Evolutionary conservation across 2,329 filamentous ascomycete genomes (phyloP).

Genomic region (Scytalidium sp.): DNA sequence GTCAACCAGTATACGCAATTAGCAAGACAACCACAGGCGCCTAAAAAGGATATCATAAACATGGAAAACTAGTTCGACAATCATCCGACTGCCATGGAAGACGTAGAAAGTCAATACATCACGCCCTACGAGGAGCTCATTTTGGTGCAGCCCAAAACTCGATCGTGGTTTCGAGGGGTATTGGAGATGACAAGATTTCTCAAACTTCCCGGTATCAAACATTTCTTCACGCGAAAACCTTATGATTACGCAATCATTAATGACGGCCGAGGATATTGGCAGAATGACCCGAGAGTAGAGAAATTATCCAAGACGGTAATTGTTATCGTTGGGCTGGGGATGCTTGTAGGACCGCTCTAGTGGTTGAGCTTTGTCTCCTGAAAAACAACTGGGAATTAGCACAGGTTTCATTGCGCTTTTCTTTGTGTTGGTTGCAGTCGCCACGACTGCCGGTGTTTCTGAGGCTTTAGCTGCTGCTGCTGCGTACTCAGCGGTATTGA

Average conservation of each 20-base stretch:
- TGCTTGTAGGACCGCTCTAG: constrained; percentile 11
- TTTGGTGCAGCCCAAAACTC: not conserved
- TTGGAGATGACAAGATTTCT: not conserved
- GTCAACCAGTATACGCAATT: too few species aligned
- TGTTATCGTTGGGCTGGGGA: constrained; percentile 4
- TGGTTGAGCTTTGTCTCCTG: not conserved
- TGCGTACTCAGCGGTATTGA: constrained; percentile 8
- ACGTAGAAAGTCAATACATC: not conserved
- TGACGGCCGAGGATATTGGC: not conserved
- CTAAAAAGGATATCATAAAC: too few species aligned
- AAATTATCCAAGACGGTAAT: not conserved
- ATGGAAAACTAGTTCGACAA: too few species aligned
- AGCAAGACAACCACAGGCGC: too few species aligned
- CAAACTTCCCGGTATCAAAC: too few species aligned
- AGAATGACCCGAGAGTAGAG: not conserved
- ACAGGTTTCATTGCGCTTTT: constrained; percentile 8
- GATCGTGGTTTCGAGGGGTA: not conserved
- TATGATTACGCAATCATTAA: too few species aligned
- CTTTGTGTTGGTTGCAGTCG: constrained; percentile 2
- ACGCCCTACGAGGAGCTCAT: constrained; percentile 1
- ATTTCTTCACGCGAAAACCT: too few species aligned
- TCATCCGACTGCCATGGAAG: too few species aligned
- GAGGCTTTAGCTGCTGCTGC: constrained; percentile 7
- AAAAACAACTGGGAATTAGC: constrained; percentile 1
- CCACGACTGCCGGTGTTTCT: constrained; percentile 3